Evolutionary conservation across 179 eudicot species (phyloP).

Genomic region (Silene coronaria): DNA sequence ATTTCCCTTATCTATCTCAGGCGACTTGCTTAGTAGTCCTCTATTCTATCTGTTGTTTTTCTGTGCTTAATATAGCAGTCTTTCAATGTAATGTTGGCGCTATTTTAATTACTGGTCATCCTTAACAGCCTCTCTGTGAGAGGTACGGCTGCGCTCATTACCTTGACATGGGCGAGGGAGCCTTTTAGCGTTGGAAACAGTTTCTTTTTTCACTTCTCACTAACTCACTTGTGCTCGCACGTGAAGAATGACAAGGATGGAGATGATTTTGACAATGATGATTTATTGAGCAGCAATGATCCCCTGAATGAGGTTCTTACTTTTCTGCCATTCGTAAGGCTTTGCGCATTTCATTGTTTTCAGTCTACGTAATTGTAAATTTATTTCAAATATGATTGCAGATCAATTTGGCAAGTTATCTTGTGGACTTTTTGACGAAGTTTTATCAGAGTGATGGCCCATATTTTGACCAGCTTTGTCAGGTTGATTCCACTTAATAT

Average conservation of each 20-base stretch:
- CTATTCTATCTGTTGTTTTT: too few relatives aligned
- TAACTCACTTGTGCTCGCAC: slow-evolving; percentile 3
- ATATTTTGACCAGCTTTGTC: slow-evolving; percentile 65
- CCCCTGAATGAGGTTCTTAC: slow-evolving; percentile 73
- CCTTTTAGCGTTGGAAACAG: neutral
- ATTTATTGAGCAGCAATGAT: slow-evolving; percentile 57
- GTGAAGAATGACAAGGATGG: slow-evolving; percentile 56
- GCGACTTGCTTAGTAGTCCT: neutral
- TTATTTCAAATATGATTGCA: slow-evolving; percentile 24
- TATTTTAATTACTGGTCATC: neutral
- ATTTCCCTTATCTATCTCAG: neutral
- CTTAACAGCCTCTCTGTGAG: neutral
- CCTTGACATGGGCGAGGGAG: neutral
- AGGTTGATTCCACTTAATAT: slow-evolving; percentile 36
- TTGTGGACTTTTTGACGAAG: slow-evolving; percentile 53
- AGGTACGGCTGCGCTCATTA: neutral
- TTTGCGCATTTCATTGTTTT: neutral
- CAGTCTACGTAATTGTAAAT: neutral
- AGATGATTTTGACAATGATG: slow-evolving; percentile 44
- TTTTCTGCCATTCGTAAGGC: neutral
- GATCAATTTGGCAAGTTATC: slow-evolving; percentile 80
- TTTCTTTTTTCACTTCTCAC: neutral
- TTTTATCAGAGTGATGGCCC: slow-evolving; percentile 57
- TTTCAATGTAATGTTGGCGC: neutral
- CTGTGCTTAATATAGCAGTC: too few relatives aligned